Percentiles rank a stretch among this genome's conserved stretches.
phyloP scores from a whole-genome alignment of 352 stramenopile genomes.

The Globisporangium acanthophoron region DNA sequence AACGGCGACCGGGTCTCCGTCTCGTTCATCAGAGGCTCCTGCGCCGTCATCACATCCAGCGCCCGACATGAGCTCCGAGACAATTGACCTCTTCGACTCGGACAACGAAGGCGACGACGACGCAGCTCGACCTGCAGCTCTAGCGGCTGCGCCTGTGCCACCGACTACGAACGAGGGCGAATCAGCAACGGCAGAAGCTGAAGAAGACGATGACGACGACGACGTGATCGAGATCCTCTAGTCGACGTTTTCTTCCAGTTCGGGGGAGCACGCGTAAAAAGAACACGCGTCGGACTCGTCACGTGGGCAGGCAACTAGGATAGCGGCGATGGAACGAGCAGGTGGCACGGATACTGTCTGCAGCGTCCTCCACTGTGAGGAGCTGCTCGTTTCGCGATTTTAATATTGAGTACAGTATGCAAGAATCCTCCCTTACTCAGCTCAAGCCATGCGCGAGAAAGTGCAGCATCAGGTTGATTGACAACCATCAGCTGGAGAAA shows the following conservation, averaged over 20 bases:
- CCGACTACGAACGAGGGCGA: background rate
- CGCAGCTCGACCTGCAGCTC: background rate
- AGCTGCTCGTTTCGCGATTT: background rate
- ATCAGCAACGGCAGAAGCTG: background rate
- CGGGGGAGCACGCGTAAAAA: too few relatives aligned
- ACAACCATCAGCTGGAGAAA: background rate
- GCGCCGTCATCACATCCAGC: background rate
- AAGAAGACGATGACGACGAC: constrained; percentile 13
- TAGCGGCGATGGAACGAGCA: background rate
- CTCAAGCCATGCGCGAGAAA: background rate
- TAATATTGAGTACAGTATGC: background rate
- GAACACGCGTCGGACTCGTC: too few relatives aligned
- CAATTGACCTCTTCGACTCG: constrained; percentile 56
- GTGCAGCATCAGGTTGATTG: background rate
- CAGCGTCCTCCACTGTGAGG: too few relatives aligned
- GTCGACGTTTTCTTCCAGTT: background rate
- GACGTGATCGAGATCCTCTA: constrained; percentile 21
- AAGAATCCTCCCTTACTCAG: background rate
- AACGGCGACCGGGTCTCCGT: background rate
- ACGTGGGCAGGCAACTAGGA: background rate
- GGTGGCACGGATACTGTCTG: too few relatives aligned
- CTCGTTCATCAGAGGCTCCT: background rate
- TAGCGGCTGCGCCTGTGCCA: background rate
- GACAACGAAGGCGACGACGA: constrained; percentile 30
- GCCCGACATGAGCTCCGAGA: constrained; percentile 30